These are phyloP conservation scores for Dioscorea alata DNA, from an alignment of 106 monocot genomes.

Conservation along the genomic window DNA sequence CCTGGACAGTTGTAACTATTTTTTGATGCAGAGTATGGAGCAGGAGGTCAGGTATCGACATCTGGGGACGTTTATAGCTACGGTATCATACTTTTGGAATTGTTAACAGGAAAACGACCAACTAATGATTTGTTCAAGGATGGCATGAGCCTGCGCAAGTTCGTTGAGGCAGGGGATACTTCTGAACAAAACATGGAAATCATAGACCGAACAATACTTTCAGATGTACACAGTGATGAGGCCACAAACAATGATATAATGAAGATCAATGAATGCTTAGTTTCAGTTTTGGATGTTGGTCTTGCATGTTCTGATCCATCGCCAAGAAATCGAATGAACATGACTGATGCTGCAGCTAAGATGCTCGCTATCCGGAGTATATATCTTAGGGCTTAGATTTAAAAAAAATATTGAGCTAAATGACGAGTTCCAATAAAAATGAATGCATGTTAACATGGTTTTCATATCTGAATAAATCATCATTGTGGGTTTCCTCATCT, in stretches of 20 bases:
- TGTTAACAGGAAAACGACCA: conserved; percentile 26
- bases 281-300: background rate
- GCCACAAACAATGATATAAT: background rate
- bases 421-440: too few species aligned
- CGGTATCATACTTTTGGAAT: conserved; percentile 24
- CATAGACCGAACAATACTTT: conserved; percentile 14
- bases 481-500: too few species aligned
- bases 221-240: background rate
- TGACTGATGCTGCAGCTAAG: background rate
- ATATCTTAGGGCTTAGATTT: too few species aligned
- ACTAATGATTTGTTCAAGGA: conserved; percentile 11
- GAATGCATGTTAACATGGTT: too few species aligned
- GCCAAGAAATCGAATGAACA: background rate
- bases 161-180: conserved; percentile 8
- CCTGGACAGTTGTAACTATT: too few species aligned
- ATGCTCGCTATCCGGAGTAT: too few species aligned
- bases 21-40: conserved; percentile 21
- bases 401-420: too few species aligned
- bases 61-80: conserved; percentile 26
- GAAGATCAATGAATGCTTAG: background rate
- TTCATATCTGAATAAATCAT: too few species aligned
- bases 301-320: background rate
- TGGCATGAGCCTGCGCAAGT: conserved; percentile 12
- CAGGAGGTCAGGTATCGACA: conserved; percentile 7
- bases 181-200: conserved; percentile 17